Conservation (phyloP, 2,329 filamentous ascomycete species). For the Cordyceps sp. region DNA sequence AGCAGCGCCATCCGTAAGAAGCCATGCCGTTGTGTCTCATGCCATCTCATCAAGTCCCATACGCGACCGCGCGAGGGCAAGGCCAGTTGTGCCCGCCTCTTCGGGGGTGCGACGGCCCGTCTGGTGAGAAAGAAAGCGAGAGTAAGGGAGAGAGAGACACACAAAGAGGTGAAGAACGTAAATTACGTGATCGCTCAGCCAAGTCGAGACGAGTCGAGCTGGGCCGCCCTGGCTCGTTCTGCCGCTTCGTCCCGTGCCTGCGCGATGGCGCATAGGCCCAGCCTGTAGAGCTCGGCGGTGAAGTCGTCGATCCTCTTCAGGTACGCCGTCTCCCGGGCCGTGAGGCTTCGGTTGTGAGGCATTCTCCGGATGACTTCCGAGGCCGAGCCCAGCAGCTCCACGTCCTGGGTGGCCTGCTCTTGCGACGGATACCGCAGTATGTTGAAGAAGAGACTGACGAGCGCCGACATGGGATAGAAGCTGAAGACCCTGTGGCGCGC, state of each 20-base stretch:
- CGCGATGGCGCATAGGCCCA: conserved; percentile 25
- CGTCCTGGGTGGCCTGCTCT: conserved; percentile 23
- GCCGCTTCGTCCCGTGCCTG: conserved; percentile 4
- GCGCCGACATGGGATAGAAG: conserved; percentile 38
- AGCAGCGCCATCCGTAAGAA: too few relatives aligned
- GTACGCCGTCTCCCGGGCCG: conserved; percentile 19
- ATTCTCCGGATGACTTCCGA: conserved; percentile 25
- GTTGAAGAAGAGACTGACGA: conserved; percentile 37
- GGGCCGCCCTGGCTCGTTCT: too few relatives aligned
- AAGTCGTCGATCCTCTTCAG: conserved; percentile 24
- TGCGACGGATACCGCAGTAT: conserved; percentile 30
- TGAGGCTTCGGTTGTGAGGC: conserved; percentile 10
- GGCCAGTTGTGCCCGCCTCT: too few relatives aligned
- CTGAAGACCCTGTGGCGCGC: conserved; percentile 27
- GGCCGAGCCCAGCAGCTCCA: conserved; percentile 25
- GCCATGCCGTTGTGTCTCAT: too few relatives aligned
- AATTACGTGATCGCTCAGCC: too few relatives aligned
- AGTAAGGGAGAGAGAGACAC: too few relatives aligned
- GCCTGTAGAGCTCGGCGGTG: conserved; percentile 23
- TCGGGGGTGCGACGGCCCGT: too few relatives aligned
- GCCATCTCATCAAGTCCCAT: too few relatives aligned
- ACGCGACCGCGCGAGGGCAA: too few relatives aligned
- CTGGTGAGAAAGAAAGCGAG: too few relatives aligned
- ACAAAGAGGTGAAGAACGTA: too few relatives aligned
- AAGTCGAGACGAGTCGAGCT: too few relatives aligned